Percentiles rank a stretch among this genome's conserved stretches.
Evolutionary conservation across 1,284 basidiomycete genomes (phyloP).

Genomic region (Fomitopsis palustris): DNA sequence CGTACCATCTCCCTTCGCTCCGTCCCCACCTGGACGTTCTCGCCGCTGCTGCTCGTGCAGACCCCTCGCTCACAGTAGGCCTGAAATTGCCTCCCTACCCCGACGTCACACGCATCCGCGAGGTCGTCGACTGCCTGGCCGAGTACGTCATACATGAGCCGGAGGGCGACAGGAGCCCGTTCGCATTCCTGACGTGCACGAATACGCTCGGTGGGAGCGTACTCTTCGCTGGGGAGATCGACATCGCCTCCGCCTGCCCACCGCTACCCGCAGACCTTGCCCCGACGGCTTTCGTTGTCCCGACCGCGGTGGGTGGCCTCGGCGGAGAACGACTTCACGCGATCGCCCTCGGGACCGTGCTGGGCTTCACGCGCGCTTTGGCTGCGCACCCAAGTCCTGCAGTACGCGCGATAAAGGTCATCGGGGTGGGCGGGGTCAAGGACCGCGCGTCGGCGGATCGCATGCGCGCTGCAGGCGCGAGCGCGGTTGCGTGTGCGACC

Average conservation of each 20-base stretch:
- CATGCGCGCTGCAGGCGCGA: constrained; percentile 70
- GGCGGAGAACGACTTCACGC: constrained; percentile 76
- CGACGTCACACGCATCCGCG: constrained; percentile 56
- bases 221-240: constrained; percentile 52
- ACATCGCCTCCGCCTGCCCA: neutral
- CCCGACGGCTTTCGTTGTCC: constrained; percentile 45
- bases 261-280: constrained; percentile 4
- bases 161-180: constrained; percentile 40
- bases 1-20: constrained; percentile 50
- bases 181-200: constrained; percentile 57
- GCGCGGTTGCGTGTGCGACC: constrained; percentile 71
- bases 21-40: constrained; percentile 51
- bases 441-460: constrained; percentile 51
- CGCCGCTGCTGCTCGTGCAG: constrained; percentile 40
- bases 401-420: constrained; percentile 49
- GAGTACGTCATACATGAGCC: constrained; percentile 38
- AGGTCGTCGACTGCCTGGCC: constrained; percentile 44
- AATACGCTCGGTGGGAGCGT: constrained; percentile 74
- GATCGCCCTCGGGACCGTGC: constrained; percentile 71
- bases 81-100: constrained; percentile 81
- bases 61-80: constrained; percentile 61
- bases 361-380: constrained; percentile 53
- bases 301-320: constrained; percentile 63
- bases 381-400: constrained; percentile 35
- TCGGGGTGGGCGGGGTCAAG: constrained; percentile 80